Base-by-base conservation (phyloP, 2,329 filamentous ascomycete genomes). In the Hawksworthiomyces lignivorus region DNA sequence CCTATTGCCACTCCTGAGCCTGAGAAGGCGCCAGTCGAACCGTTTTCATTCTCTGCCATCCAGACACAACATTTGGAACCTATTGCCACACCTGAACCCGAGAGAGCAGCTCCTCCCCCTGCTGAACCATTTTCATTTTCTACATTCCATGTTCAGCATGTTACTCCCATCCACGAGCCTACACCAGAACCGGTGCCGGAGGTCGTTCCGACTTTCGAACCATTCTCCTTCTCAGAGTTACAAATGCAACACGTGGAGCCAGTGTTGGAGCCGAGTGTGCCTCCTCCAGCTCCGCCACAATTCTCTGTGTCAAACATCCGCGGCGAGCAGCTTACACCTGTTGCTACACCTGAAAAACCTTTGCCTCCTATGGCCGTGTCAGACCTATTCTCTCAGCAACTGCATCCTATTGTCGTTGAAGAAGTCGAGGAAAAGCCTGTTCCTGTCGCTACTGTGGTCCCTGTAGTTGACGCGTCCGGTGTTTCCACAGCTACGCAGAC, bases 61-160 rank as follows among this genome's bases (percentile, higher is more conserved):
- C 61, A 67, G 28, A 58, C 59, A 5, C 63, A 74, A 50, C 50
- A 60, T 31, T 59, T 75, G 12, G 63, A 68, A 49, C 69, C 69
- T 2, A 37, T 54, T 6, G 56, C 62, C 20, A 69, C 70, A 40
- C 48, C 59, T 4, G 58, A 58, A 41, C 45, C 22, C 19, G 51
- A 43, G 17, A 45, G 40, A 2, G 43, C 38, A 9, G 29, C 40
- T 19, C 19, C 40, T 12, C 39, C 38, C 7, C 35, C 43, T 4
- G 35, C 33, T 3, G 43, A 37, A n/a, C 33, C 38, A 15, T 40
- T 50, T 18, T 37, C 20, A 9, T 8, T 49, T 11, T 50, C 53
- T 3, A 32, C 28, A 4, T 36, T 54, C n/a, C 33, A 43, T 15
- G 41, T 33, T 1, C 44, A 48, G 36, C 33, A 50, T 19, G 44